Base-by-base conservation (phyloP, 108 stramenopile species). In the Cylindrotheca closterium region DNA sequence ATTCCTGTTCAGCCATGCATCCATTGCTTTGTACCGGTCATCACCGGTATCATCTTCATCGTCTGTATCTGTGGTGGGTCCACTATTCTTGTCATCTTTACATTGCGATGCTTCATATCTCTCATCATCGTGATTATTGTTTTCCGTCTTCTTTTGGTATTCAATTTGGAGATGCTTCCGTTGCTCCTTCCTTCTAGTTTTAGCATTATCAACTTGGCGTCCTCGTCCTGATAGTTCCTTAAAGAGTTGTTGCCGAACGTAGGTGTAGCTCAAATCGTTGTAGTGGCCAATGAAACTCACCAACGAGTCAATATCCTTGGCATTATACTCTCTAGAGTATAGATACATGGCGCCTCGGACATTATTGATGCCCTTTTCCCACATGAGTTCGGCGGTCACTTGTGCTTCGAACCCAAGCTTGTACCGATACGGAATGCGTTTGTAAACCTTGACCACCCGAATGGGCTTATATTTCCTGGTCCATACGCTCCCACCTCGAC, bases 231-330 rank as follows among this genome's bases (percentile, higher is more conserved):
- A n/a, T n/a, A n/a, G n/a, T n/a, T n/a, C n/a, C n/a, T n/a, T n/a
- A n/a, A n/a, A n/a, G n/a, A n/a, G n/a, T n/a, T n/a, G n/a, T n/a
- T 37, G 22, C 7, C 42, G 32, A 28, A 86, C 78, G 54, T 68
- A 58, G 18, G 54, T 23, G 71, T 84, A 87, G 45, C 53, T 60
- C 58, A 87, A 65, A 55, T 79, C 70, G 69, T 82, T 82, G 64
- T 84, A 87, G 78, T 87, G 86, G 8, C 86, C 86, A 54, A 87
- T 61, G 51, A 87, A 87, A 29, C 67, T 71, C 0, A 80, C 81
- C 21, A 87, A 55, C 0, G 69, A 51, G 19, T 62, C 71, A 10
- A 82, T 61, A 67, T 87, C 83, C 3, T 71, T 69, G 17, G 65
- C 21, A 25, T 68, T 63, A 57, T 73, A 84, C 19, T 82, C 54